These are phyloP conservation scores for Trametes coccinea DNA, from an alignment of 768 basidiomycete species.

Conservation along the genomic window DNA sequence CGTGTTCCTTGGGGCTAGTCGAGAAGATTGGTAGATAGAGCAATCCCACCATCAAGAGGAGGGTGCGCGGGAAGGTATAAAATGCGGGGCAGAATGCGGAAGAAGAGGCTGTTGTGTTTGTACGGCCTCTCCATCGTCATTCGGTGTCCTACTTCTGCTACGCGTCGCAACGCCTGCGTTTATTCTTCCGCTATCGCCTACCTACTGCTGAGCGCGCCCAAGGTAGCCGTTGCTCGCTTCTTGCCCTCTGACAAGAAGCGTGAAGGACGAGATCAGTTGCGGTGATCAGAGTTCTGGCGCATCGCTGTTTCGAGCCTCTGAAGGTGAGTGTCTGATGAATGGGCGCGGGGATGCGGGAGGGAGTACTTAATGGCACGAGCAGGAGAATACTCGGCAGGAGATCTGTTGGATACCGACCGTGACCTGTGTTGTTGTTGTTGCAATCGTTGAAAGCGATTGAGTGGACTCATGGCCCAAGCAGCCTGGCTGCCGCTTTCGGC, in stretches of 20 bases:
- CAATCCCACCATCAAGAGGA: conserved; percentile 15
- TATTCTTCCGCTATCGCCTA: too few species aligned
- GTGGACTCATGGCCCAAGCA: conserved; percentile 39
- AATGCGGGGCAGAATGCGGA: not conserved
- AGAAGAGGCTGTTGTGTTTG: not conserved
- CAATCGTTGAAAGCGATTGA: not conserved
- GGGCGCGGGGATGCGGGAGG: not conserved
- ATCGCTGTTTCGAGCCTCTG: not conserved
- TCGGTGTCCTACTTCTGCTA: not conserved
- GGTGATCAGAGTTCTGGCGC: not conserved
- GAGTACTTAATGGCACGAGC: not conserved
- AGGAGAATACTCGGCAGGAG: conserved; percentile 15
- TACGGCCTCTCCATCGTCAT: not conserved
- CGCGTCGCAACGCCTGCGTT: not conserved
- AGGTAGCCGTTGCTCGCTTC: too few species aligned
- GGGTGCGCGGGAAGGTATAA: conserved; percentile 13
- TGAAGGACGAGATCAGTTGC: not conserved
- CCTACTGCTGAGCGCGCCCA: too few species aligned
- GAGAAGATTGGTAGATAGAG: conserved; percentile 11
- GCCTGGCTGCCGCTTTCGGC: conserved; percentile 44
- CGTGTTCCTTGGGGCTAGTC: conserved; percentile 14
- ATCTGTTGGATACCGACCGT: not conserved
- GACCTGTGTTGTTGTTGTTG: not conserved
- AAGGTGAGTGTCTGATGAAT: conserved; percentile 17
- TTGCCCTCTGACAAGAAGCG: not conserved